Conservation (phyloP, 768 basidiomycete species). For the Daedaleopsis nitida region DNA sequence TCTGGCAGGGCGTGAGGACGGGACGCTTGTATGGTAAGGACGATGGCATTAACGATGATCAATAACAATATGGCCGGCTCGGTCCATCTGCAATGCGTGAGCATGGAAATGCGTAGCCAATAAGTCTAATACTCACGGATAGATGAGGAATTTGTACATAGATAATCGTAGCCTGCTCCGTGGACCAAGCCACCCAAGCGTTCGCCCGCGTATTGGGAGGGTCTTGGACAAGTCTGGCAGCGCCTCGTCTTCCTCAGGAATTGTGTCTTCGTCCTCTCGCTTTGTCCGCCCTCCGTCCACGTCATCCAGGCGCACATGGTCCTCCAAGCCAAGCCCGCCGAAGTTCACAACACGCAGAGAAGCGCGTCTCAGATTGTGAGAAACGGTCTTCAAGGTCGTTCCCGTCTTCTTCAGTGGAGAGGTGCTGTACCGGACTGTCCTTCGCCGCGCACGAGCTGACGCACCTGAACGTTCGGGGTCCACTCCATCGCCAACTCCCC, state of each 20-base stretch:
- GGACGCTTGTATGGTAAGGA: slow-evolving; percentile 81
- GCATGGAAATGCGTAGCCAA: background rate
- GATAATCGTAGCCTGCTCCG: slow-evolving; percentile 61
- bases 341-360: slow-evolving; percentile 85
- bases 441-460: slow-evolving; percentile 38
- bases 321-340: slow-evolving; percentile 59
- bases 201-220: slow-evolving; percentile 70
- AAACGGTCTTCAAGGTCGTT: slow-evolving; percentile 58
- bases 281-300: slow-evolving; percentile 39
- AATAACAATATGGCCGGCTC: slow-evolving; percentile 83
- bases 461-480: slow-evolving; percentile 54
- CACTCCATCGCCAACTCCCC: slow-evolving; percentile 29
- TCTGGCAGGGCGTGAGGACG: slow-evolving; percentile 55
- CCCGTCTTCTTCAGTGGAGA: slow-evolving; percentile 62
- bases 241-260: slow-evolving; percentile 33
- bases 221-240: slow-evolving; percentile 45
- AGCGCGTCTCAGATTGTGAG: slow-evolving; percentile 58
- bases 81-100: slow-evolving; percentile 60
- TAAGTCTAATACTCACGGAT: slow-evolving; percentile 54
- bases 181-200: slow-evolving; percentile 76
- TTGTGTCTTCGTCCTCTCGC: slow-evolving; percentile 31
- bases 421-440: slow-evolving; percentile 53
- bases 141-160: slow-evolving; percentile 69
- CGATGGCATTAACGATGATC: slow-evolving; percentile 81
- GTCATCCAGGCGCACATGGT: slow-evolving; percentile 58